phyloP scores from a whole-genome alignment of 805 yeast genomes.

The Limtongia smithiae region DNA sequence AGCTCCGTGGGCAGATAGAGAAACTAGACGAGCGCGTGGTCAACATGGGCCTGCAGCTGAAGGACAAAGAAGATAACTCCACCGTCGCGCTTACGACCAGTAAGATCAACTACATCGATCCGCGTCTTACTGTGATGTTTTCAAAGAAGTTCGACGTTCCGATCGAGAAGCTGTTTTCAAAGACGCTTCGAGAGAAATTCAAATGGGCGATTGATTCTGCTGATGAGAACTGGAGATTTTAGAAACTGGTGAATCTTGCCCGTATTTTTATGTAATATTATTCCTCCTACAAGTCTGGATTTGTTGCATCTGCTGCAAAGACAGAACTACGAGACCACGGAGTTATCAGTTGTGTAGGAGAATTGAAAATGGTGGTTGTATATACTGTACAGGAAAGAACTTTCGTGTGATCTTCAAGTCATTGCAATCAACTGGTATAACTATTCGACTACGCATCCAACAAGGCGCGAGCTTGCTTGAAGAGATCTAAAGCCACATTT shows the following conservation, averaged over 20 bases:
- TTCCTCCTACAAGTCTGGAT: not conserved
- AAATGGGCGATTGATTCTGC: slow-evolving; percentile 93
- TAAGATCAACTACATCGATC: slow-evolving; percentile 92
- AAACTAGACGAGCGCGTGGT: slow-evolving; percentile 67
- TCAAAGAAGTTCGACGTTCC: slow-evolving; percentile 84
- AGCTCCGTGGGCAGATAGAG: slow-evolving; percentile 65
- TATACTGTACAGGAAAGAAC: not conserved
- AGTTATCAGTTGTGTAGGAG: too few relatives aligned
- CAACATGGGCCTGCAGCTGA: slow-evolving; percentile 67
- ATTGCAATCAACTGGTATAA: not conserved
- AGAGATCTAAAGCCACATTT: slow-evolving; percentile 4
- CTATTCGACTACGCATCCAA: not conserved
- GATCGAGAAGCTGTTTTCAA: slow-evolving; percentile 85
- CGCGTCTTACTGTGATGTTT: slow-evolving; percentile 83
- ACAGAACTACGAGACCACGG: too few relatives aligned
- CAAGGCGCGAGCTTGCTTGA: slow-evolving; percentile 1
- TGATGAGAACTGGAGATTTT: slow-evolving; percentile 85
- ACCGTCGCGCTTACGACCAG: slow-evolving; percentile 91
- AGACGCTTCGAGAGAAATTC: slow-evolving; percentile 87
- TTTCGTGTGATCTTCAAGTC: not conserved
- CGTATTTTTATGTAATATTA: too few relatives aligned
- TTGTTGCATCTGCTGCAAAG: too few relatives aligned
- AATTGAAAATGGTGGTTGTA: too few relatives aligned
- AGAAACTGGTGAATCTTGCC: too few relatives aligned
- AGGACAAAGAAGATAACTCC: slow-evolving; percentile 91